Base-by-base conservation (phyloP, 495 filamentous ascomycete species). In the Zalerion maritima region DNA sequence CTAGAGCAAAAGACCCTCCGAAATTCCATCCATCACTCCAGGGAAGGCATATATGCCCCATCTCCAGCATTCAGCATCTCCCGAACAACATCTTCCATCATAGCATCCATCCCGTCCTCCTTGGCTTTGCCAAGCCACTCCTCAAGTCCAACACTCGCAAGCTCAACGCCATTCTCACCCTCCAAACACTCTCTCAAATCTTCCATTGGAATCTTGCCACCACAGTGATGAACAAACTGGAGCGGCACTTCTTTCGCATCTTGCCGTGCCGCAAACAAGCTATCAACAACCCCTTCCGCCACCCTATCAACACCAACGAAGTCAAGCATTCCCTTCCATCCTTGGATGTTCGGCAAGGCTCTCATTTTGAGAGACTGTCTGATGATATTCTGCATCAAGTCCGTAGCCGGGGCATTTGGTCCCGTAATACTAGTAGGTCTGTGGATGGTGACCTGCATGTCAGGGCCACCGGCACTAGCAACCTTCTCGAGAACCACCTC, bases 401-500 rank as follows among this genome's bases (percentile, higher is more conserved):
- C 42, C 17, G 18, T 14, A n/a, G 24, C 28, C 2, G 31, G 19
- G 13, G 28, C 39, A 9, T 26, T 31, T 6, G 36, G 28, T 13
- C 41, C 43, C 9, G 31, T 38, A 17, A 45, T 36, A 23, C 10
- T 34, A 6, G 26, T 11, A 9, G 36, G 39, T 8, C 44, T 35
- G 21, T 38, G 23, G 18, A 43, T 32, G 25, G n/a, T n/a, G n/a
- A n/a, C n/a, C n/a, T n/a, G n/a, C n/a, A n/a, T n/a, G n/a, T n/a
- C n/a, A n/a, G n/a, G n/a, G n/a, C n/a, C n/a, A n/a, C n/a, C n/a
- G n/a, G n/a, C n/a, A n/a, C n/a, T n/a, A n/a, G n/a, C n/a, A n/a
- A n/a, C n/a, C n/a, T 45, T 43, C 40, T 71, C 66, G 0, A 75
- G 45, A 14, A 54, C 41, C 5, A 28, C 31, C 43, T 75, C 71